Base-by-base conservation (phyloP, 2,329 filamentous ascomycete genomes). In the Cryphonectria radicalis region DNA sequence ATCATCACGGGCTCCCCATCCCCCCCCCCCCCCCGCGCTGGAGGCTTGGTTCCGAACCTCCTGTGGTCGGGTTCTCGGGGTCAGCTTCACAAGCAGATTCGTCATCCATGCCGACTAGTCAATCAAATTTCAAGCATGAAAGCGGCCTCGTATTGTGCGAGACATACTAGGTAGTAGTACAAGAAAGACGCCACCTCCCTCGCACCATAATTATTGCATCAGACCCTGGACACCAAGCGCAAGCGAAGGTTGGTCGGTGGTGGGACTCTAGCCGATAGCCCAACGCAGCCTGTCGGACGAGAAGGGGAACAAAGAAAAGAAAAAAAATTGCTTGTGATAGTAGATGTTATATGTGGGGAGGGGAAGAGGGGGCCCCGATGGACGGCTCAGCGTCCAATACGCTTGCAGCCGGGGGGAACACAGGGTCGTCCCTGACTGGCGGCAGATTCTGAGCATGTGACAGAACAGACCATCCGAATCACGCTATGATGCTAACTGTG, bases 311-410 rank as follows among this genome's bases (percentile, higher is more conserved):
- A 55, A 28, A 25, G 28, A 32, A n/a, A 35, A 43, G 60, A 35
- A 13, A 70, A 63, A 74, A 70, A 74, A 71, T 73, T 72, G 72
- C 63, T 74, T 70, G 74, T 71, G 72, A 72, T 66, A 73, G 40
- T 35, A 37, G n/a, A n/a, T n/a, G 63, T 8, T 53, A 35, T 63
- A 40, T 66, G 43, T 43, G 59, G 66, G n/a, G n/a, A n/a, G n/a
- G n/a, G n/a, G n/a, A n/a, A n/a, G n/a, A n/a, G 66, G 46, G 43
- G 63, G 59, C 35, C 50, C 60, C 55, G 66, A 65, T 57, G 46
- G 62, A 50, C 43, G 66, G 55, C 19, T 28, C 42, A 28, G 46
- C 63, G 35, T 37, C 70, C 70, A 70, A 70, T 70, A 25, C 50
- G 59, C 37, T 53, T 65, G 70, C 70, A 64, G 63, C 67, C 70